These are phyloP conservation scores for Suhomyces kilbournensis DNA, from an alignment of 805 yeast species.

Conservation along the genomic window DNA sequence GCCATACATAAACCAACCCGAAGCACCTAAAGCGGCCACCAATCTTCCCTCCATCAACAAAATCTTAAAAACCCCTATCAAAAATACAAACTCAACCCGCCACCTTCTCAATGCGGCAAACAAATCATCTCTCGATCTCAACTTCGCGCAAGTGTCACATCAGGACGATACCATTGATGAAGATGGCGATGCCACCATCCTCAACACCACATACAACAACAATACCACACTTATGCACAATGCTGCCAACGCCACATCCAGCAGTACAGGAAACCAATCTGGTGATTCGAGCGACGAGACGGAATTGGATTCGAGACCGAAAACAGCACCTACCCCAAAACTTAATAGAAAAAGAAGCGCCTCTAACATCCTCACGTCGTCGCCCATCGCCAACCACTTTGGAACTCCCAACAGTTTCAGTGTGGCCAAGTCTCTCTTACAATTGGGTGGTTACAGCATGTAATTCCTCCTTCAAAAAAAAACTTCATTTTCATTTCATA, in stretches of 20 bases:
- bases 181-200: constrained; percentile 19
- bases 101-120: constrained; percentile 9
- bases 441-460: constrained; percentile 33
- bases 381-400: constrained; percentile 31
- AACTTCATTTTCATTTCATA: background rate
- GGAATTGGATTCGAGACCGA: background rate
- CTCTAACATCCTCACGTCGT: constrained; percentile 24
- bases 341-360: constrained; percentile 1
- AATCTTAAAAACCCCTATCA: constrained; percentile 44
- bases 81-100: constrained; percentile 25
- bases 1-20: background rate
- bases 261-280: background rate
- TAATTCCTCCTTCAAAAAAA: background rate
- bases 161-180: constrained; percentile 24
- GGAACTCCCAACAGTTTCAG: constrained; percentile 47
- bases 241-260: background rate
- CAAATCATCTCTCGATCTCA: constrained; percentile 12
- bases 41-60: constrained; percentile 41
- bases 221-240: background rate
- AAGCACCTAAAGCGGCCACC: constrained; percentile 6
- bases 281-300: background rate
- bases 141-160: constrained; percentile 5
- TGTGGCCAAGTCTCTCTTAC: constrained; percentile 45
- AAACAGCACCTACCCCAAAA: constrained; percentile 1
- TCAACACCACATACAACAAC: constrained; percentile 12